phyloP scores from a whole-genome alignment of 208 protist species.

The Acanthamoeba triangularis region DNA sequence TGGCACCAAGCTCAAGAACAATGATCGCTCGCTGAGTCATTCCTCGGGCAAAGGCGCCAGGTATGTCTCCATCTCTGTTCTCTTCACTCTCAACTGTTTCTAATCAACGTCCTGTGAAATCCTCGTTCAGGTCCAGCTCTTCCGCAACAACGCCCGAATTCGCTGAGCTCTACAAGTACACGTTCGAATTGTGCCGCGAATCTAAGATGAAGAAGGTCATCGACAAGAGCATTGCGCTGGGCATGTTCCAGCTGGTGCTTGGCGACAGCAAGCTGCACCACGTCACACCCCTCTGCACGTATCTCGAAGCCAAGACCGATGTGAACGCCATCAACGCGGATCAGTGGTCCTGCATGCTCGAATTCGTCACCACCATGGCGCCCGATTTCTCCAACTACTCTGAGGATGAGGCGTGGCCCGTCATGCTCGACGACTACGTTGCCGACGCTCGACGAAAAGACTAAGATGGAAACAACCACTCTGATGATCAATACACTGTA shows the following conservation, averaged over 20 bases:
- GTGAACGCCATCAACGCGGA: conserved; percentile 12
- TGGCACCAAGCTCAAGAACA: conserved; percentile 25
- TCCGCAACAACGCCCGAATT: background rate
- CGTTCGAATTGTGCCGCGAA: conserved; percentile 32
- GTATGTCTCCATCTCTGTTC: background rate
- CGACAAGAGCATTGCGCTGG: conserved; percentile 48
- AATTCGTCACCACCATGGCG: conserved; percentile 19
- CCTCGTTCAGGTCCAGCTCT: background rate
- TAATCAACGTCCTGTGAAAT: background rate
- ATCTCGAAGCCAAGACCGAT: conserved; percentile 6
- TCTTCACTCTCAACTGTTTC: background rate
- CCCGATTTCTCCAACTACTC: conserved; percentile 58
- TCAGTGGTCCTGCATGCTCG: conserved; percentile 53
- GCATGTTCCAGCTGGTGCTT: conserved; percentile 39
- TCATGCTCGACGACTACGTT: conserved; percentile 51
- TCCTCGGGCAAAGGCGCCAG: background rate
- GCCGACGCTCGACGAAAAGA: background rate
- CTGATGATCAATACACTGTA: too few species aligned
- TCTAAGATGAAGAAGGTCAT: conserved; percentile 45
- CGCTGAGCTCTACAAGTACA: conserved; percentile 24
- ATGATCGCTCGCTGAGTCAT: background rate
- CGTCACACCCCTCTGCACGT: conserved; percentile 8
- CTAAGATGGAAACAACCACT: background rate
- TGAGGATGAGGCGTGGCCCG: conserved; percentile 18
- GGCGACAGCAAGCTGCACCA: conserved; percentile 27